phyloP scores from a whole-genome alignment of 768 basidiomycete species.

The Mycena capillaripes region DNA sequence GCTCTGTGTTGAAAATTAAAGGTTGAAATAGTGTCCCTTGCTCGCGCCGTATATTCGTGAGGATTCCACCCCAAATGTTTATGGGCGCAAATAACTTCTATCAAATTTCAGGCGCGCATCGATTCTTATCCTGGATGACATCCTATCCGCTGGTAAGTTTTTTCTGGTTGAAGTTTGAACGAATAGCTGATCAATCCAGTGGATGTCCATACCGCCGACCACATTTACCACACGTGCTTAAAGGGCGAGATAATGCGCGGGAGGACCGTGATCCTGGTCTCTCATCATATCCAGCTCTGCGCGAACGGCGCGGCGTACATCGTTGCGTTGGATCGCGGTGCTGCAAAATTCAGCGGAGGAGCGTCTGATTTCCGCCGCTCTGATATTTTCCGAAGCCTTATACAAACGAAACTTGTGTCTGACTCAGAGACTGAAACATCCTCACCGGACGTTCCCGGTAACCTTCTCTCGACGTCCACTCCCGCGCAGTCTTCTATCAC shows the following conservation, averaged over 20 bases:
- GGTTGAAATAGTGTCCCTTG: conserved; percentile 68
- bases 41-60: conserved; percentile 77
- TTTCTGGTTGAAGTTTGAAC: neutral
- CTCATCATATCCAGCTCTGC: conserved; percentile 94
- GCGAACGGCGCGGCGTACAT: conserved; percentile 84
- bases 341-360: conserved; percentile 78
- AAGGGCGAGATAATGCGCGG: conserved; percentile 84
- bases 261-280: conserved; percentile 93
- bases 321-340: conserved; percentile 85
- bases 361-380: conserved; percentile 73
- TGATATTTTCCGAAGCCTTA: conserved; percentile 71
- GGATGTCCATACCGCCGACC: conserved; percentile 92
- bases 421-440: neutral
- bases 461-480: neutral
- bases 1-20: conserved; percentile 5
- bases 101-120: conserved; percentile 80
- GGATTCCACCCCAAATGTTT: neutral
- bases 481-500: neutral
- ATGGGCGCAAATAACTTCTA: neutral
- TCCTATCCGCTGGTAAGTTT: conserved; percentile 64
- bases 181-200: conserved; percentile 55
- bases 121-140: conserved; percentile 87
- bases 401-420: conserved; percentile 62
- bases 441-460: neutral
- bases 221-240: conserved; percentile 87